Base-by-base conservation (phyloP, 805 yeast species). In the Nakazawaea ernobii region DNA sequence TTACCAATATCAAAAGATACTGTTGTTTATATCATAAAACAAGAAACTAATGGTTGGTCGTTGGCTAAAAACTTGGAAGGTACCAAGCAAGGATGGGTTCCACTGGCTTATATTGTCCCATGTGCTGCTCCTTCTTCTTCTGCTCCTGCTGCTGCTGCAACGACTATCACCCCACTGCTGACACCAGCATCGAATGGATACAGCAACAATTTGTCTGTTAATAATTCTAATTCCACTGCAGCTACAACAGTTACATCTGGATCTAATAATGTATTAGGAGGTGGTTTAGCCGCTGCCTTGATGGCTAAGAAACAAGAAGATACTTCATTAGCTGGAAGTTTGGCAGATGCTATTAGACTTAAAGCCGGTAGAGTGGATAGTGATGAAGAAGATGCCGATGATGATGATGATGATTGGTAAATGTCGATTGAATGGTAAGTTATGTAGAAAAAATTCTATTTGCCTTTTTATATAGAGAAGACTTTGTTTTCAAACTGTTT, bases 31-130 rank as follows among this genome's bases (percentile, higher is more conserved):
- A 79, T 94, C 32, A 68, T 82, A 2, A 83, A 77, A 59, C 80
- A 84, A 53, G 87, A 84, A 49, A 81, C 83, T 40, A 91, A 87
- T 52, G 96, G 97, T 14, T 94, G 99, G 99, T 92, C 96, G 57
- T 73, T 94, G 49, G 97, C 90, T 8, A 86, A 85, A 61, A 73
- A 80, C 32, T 62, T 84, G 51, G 91, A 85, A 58, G 94, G 86
- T 36, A 60, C 83, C 1, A 77, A 71, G 48, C 94, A 90, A 62
- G 99, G 99, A 5, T 94, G 99, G 99, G 92, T 94, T 10, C 99
- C 99, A 11, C 84, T 94, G 20, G 86, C 91, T n/a, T 94, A 91
- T 61, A 80, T 92, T 59, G 80, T 72, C 17, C 80, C 78, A 51
- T 76, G 77, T 53, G 77, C 65, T 3, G 74, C 77, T 10, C 79